These are phyloP conservation scores for Talaromyces wortmannii DNA, from an alignment of 495 filamentous ascomycete species.

Conservation along the genomic window DNA sequence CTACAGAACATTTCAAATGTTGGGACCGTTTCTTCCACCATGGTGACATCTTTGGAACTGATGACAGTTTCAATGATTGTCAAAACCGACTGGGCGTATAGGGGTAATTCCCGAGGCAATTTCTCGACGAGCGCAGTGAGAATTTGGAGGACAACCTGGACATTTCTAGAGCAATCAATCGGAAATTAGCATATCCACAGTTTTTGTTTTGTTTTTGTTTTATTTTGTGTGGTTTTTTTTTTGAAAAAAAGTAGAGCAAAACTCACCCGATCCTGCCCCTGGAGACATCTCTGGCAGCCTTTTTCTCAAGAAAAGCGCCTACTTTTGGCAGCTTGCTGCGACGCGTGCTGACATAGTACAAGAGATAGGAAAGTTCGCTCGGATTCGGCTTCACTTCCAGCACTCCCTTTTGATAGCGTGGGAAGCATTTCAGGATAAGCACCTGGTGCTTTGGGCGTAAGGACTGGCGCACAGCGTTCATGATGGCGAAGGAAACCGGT, in stretches of 20 bases:
- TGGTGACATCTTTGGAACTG: constrained; percentile 71
- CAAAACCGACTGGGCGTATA: constrained; percentile 76
- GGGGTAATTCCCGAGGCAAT: constrained; percentile 77
- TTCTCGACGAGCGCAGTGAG: constrained; percentile 86
- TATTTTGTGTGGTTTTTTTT: too few relatives aligned
- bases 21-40: constrained; percentile 79
- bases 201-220: background rate
- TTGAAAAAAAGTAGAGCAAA: background rate
- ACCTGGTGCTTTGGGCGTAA: constrained; percentile 89
- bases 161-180: constrained; percentile 51
- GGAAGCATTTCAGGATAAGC: constrained; percentile 88
- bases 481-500: constrained; percentile 14
- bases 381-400: constrained; percentile 88
- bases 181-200: background rate
- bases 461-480: constrained; percentile 56
- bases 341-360: constrained; percentile 91
- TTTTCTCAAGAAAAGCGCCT: constrained; percentile 82
- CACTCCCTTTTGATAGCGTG: constrained; percentile 78
- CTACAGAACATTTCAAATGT: constrained; percentile 80
- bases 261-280: constrained; percentile 71
- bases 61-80: constrained; percentile 72
- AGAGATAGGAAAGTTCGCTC: constrained; percentile 88
- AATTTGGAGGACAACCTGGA: constrained; percentile 88
- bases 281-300: constrained; percentile 81
- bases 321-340: constrained; percentile 93